phyloP scores from a whole-genome alignment of 192 early-diverging fungal genomes.

The Podila minutissima region DNA sequence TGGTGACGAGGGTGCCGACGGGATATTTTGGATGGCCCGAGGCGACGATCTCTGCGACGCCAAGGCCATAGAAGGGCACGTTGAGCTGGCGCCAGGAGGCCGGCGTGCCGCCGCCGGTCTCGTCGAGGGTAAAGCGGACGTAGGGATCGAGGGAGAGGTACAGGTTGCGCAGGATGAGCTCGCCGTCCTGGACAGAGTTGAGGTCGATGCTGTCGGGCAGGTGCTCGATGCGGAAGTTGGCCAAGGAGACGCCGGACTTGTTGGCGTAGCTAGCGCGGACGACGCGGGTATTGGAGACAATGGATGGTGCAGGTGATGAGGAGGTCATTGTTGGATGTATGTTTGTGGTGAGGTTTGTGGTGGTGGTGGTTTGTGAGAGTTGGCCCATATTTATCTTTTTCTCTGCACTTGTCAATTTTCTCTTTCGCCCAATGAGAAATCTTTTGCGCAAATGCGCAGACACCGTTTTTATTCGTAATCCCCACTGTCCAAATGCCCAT shows the following conservation, averaged over 20 bases:
- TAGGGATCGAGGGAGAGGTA: conserved; percentile 82
- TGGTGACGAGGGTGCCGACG: conserved; percentile 68
- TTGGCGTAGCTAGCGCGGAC: conserved; percentile 45
- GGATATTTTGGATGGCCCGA: conserved; percentile 63
- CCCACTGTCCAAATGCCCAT: no score
- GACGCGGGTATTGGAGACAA: conserved; percentile 34
- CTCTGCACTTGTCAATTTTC: no score
- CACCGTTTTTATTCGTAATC: no score
- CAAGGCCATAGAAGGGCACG: conserved; percentile 29
- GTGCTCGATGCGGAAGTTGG: conserved; percentile 33
- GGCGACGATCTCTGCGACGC: conserved; percentile 47
- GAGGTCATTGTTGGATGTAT: conserved; percentile 8
- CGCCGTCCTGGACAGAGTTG: conserved; percentile 50
- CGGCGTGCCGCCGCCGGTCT: conserved; percentile 4
- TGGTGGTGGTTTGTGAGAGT: no score
- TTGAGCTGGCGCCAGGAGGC: conserved; percentile 3
- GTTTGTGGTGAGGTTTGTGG: no score
- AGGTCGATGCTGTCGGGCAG: conserved; percentile 31
- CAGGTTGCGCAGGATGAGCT: conserved; percentile 64
- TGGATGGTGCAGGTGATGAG: not conserved
- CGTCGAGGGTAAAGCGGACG: conserved; percentile 31
- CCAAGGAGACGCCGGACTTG: conserved; percentile 17
- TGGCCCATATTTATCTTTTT: no score
- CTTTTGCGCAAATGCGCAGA: no score
- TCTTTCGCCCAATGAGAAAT: no score